A percentile compares a stretch with the other conserved stretches of the same genome.
phyloP scores from a whole-genome alignment of 768 basidiomycete genomes.

The Russula vinacea region DNA sequence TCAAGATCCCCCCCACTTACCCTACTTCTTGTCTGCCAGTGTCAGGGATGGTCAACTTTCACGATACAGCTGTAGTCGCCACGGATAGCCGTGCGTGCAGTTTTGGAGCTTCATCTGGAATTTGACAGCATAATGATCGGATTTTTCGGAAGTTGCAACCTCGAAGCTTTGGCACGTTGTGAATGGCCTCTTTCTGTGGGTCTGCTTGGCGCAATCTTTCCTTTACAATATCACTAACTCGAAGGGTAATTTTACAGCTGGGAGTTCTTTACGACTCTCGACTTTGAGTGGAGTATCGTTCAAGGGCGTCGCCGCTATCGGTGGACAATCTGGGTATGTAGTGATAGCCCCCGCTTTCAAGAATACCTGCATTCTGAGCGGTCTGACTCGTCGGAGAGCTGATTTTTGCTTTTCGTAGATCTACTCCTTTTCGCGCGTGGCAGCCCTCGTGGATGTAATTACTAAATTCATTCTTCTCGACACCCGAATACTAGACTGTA shows the following conservation, averaged over 20 bases:
- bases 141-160: not conserved
- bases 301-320: not conserved
- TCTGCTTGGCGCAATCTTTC: not conserved
- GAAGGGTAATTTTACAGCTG: not conserved
- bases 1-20: no score
- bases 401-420: not conserved
- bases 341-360: no score
- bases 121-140: not conserved
- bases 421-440: not conserved
- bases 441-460: not conserved
- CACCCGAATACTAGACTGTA: no score
- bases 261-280: not conserved
- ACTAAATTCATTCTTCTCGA: not conserved
- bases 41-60: no score
- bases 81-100: not conserved
- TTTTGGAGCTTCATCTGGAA: not conserved
- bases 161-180: not conserved
- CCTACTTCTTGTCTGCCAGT: no score
- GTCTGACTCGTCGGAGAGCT: not conserved
- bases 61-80: no score
- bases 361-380: not conserved
- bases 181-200: not conserved
- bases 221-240: not conserved
- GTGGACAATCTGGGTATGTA: not conserved
- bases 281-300: not conserved